Base-by-base conservation (phyloP, 2,329 filamentous ascomycete species). In the Raffaelea arxii region DNA sequence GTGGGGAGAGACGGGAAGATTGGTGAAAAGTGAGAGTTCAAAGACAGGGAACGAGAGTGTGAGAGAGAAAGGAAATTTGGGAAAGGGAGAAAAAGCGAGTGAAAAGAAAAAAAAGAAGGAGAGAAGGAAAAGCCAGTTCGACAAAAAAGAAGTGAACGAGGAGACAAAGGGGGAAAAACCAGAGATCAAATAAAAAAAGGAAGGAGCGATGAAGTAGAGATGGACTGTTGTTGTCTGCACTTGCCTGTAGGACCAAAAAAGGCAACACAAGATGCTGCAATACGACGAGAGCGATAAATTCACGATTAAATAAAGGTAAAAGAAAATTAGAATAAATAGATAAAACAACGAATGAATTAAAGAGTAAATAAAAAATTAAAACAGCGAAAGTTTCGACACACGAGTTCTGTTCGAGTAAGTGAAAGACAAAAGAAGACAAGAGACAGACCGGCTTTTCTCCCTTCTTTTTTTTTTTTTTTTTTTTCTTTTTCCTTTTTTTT, bases 291-390 rank as follows among this genome's bases (percentile, higher is more conserved):
- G 19, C 32, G 19, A 36, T 36, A 36, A 39, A 49, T 24, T 21
- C 1, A 3, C 11, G 27, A 25, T 25, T 10, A 32, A 30, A 24
- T 27, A 42, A 43, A 24, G 32, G 32, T 23, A 37, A 24, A 14
- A 22, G 24, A 32, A 30, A 30, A 38, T n/a, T 43, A 41, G 23
- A 32, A 44, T 35, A 30, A 27, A 50, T 46, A 48, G 43, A 50
- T 41, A 46, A 48, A 41, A 22, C n/a, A 40, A 27, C n/a, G n/a
- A 42, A 12, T 14, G 19, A 32, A 25, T 41, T 11, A 16, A n/a
- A 25, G 39, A 10, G 24, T 21, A 41, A 38, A 35, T 27, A 36
- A 30, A 27, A 16, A 27, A 30, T 27, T 27, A 25, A 42, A 42
- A 42, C 30, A 39, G 40, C 30, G 36, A 19, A 22, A 22, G 22